phyloP scores from a whole-genome alignment of 345 rosid genomes.

The Citrus medica region DNA sequence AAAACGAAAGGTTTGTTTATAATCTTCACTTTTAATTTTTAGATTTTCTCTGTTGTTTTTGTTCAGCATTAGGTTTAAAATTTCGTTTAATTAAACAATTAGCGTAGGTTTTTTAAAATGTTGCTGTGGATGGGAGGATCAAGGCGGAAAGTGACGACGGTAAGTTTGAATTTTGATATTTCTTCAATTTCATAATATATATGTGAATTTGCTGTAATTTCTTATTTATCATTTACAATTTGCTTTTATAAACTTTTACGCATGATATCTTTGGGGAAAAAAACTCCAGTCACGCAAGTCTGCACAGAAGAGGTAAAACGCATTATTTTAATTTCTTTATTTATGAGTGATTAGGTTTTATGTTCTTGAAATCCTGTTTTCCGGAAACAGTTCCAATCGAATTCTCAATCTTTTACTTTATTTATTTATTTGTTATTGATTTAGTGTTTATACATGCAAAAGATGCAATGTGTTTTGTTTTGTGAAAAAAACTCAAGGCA shows the following conservation, averaged over 20 bases:
- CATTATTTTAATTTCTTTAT: neutral
- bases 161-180: conserved; percentile 28
- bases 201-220: neutral
- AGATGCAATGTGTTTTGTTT: neutral
- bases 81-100: neutral
- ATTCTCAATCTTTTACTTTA: neutral
- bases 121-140: conserved; percentile 98
- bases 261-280: neutral
- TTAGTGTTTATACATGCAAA: neutral
- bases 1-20: neutral
- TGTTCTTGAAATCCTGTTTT: neutral
- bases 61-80: neutral
- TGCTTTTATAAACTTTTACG: neutral
- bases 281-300: conserved; percentile 52
- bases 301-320: conserved; percentile 45
- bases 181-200: neutral
- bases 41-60: neutral
- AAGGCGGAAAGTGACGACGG: conserved; percentile 73
- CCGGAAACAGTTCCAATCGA: neutral
- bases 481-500: conserved; percentile 46
- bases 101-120: conserved; percentile 29
- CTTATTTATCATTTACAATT: neutral
- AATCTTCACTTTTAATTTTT: neutral
- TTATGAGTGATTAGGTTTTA: neutral
- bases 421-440: neutral